These are phyloP conservation scores for Myriosclerotinia scirpicola DNA, from an alignment of 2,329 filamentous ascomycete species.

Conservation along the genomic window DNA sequence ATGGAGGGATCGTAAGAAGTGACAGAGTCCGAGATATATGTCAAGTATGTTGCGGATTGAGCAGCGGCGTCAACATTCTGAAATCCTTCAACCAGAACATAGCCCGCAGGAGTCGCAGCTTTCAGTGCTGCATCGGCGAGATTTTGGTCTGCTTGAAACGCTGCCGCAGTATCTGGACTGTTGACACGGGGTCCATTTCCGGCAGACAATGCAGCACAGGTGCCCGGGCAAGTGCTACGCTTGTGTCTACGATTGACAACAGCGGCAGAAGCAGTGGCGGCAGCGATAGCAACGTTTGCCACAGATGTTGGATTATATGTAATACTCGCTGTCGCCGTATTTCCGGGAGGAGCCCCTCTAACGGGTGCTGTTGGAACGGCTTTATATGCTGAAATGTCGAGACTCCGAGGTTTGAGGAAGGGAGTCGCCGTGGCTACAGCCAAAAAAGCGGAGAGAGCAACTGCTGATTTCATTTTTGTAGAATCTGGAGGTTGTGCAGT, in stretches of 20 bases:
- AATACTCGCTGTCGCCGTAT: constrained; percentile 8
- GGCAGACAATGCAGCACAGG: constrained; percentile 8
- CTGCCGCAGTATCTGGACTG: constrained; percentile 12
- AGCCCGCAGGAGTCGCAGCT: constrained; percentile 8
- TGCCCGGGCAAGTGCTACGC: constrained; percentile 3
- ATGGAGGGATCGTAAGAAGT: constrained; percentile 23
- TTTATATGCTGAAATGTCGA: constrained; percentile 21
- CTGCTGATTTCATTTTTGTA: constrained; percentile 11
- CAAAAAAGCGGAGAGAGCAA: constrained; percentile 5
- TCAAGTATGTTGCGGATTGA: constrained; percentile 20
- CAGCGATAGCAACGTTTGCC: constrained; percentile 3
- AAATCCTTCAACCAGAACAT: constrained; percentile 13
- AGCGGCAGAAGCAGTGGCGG: not conserved
- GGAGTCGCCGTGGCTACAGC: constrained; percentile 2
- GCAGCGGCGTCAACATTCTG: constrained; percentile 12
- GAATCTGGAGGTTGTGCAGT: not conserved
- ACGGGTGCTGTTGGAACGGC: constrained; percentile 10
- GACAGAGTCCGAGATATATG: constrained; percentile 21
- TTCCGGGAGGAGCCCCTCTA: constrained; percentile 19
- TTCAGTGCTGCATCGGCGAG: constrained; percentile 14
- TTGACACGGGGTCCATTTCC: constrained; percentile 15
- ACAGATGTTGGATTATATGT: constrained; percentile 17
- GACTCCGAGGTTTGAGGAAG: constrained; percentile 17
- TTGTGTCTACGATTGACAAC: constrained; percentile 14
- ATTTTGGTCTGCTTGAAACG: constrained; percentile 7